Percentiles rank a stretch among this genome's conserved stretches.
These are phyloP conservation scores for Coriolopsis trogii DNA, from an alignment of 1,284 basidiomycete species.

Conservation along the genomic window DNA sequence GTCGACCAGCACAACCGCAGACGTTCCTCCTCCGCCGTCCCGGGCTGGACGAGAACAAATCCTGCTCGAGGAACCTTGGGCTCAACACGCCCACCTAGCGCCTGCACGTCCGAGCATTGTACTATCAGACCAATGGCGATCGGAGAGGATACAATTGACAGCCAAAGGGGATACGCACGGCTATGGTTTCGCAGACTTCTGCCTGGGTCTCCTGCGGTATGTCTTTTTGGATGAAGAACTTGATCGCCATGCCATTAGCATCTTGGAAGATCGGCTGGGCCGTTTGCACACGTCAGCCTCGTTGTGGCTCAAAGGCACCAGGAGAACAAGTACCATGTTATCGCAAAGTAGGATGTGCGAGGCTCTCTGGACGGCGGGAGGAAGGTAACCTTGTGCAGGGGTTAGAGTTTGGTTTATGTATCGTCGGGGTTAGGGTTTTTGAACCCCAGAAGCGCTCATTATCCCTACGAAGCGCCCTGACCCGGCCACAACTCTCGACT, in stretches of 20 bases:
- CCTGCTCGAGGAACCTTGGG: constrained; percentile 75
- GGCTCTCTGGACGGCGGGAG: background rate
- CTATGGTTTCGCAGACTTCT: constrained; percentile 68
- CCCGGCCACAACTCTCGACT: too few relatives aligned
- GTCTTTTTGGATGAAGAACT: constrained; percentile 82
- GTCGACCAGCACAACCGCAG: constrained; percentile 70
- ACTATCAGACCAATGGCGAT: background rate
- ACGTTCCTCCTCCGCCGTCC: constrained; percentile 69
- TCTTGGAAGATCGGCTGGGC: constrained; percentile 69
- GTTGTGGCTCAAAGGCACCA: background rate
- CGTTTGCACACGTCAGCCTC: constrained; percentile 13
- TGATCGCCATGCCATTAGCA: constrained; percentile 61
- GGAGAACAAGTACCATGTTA: constrained; percentile 28
- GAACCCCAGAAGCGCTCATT: constrained; percentile 20
- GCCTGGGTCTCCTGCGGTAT: constrained; percentile 67
- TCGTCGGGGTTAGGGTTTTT: constrained; percentile 36
- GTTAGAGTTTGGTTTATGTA: constrained; percentile 34
- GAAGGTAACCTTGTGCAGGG: constrained; percentile 30
- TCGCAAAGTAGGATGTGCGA: background rate
- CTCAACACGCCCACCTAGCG: constrained; percentile 74
- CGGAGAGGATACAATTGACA: background rate
- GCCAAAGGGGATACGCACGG: constrained; percentile 43
- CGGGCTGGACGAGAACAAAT: constrained; percentile 69
- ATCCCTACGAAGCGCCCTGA: too few relatives aligned
- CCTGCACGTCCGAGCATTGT: constrained; percentile 44